phyloP scores from a whole-genome alignment of 1,139 yeast species.

The Lodderomyces metapsilosis region DNA sequence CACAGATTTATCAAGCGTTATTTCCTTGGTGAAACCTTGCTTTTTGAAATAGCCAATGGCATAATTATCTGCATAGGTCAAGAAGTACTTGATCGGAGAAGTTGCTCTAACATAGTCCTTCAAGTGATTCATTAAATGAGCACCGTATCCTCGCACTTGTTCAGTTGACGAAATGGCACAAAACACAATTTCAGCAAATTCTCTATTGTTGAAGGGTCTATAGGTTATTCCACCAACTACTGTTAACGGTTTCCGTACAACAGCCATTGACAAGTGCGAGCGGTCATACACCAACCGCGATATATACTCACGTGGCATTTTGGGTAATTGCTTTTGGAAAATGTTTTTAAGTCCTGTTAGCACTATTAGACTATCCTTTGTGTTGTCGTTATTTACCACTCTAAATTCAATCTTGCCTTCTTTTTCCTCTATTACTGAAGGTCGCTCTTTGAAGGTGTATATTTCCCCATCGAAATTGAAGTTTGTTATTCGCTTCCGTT shows the following conservation, averaged over 20 bases:
- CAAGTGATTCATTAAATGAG: slow-evolving; percentile 95
- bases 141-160: slow-evolving; percentile 98
- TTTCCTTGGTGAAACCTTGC: slow-evolving; percentile 96
- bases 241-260: slow-evolving; percentile 85
- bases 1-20: slow-evolving; percentile 74
- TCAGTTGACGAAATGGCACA: slow-evolving; percentile 97
- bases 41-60: slow-evolving; percentile 98
- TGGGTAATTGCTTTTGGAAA: slow-evolving; percentile 95
- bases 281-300: slow-evolving; percentile 92
- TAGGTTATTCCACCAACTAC: slow-evolving; percentile 98
- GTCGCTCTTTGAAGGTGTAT: slow-evolving; percentile 85
- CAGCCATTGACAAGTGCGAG: slow-evolving; percentile 93
- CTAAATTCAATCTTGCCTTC: slow-evolving; percentile 91
- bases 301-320: slow-evolving; percentile 97
- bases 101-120: slow-evolving; percentile 94
- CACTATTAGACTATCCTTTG: slow-evolving; percentile 83
- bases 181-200: slow-evolving; percentile 96
- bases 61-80: slow-evolving; percentile 97
- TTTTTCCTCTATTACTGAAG: slow-evolving; percentile 89
- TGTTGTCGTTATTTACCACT: slow-evolving; percentile 92
- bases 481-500: slow-evolving; percentile 49
- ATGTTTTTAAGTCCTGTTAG: slow-evolving; percentile 93
- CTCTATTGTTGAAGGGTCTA: slow-evolving; percentile 85
- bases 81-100: slow-evolving; percentile 78
- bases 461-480: slow-evolving; percentile 68